A percentile compares a stretch with the other conserved stretches of the same genome.
Evolutionary conservation across 306 rosid genomes (phyloP).

Genomic region (Casuarina cunninghamiana): DNA sequence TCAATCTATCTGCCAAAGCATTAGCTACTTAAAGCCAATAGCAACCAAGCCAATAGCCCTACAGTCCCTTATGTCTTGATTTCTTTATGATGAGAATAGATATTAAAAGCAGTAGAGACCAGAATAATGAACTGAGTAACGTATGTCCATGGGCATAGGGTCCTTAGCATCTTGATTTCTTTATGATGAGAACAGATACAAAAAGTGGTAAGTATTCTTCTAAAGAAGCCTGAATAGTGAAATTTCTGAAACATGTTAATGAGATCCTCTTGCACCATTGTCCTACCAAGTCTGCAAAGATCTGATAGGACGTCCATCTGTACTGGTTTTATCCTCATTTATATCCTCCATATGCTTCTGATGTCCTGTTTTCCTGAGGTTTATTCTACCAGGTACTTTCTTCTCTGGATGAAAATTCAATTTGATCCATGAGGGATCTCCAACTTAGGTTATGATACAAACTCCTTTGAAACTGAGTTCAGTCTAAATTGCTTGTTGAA

Average conservation of each 20-base stretch:
- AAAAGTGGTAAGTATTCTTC: neutral
- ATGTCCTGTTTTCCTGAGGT: too few relatives aligned
- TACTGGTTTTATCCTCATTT: too few relatives aligned
- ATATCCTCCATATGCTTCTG: too few relatives aligned
- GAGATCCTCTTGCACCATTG: neutral
- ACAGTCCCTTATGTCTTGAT: neutral
- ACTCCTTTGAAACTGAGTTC: too few relatives aligned
- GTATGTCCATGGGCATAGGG: neutral
- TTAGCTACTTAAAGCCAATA: neutral
- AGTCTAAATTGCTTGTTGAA: too few relatives aligned
- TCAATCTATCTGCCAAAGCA: neutral
- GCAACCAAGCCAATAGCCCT: neutral
- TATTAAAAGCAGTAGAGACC: neutral
- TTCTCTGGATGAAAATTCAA: too few relatives aligned
- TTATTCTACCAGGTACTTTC: too few relatives aligned
- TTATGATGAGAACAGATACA: neutral
- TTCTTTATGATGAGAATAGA: neutral
- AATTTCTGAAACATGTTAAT: neutral
- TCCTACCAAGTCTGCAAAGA: too few relatives aligned
- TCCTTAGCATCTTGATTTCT: neutral
- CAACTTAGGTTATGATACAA: too few relatives aligned
- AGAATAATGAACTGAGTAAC: too few relatives aligned
- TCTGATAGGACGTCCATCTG: too few relatives aligned
- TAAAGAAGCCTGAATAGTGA: neutral
- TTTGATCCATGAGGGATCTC: too few relatives aligned